Percentiles rank a stretch among this genome's conserved stretches.
These are phyloP conservation scores for Alternaria postmessia DNA, from an alignment of 2,329 filamentous ascomycete species.

Conservation along the genomic window DNA sequence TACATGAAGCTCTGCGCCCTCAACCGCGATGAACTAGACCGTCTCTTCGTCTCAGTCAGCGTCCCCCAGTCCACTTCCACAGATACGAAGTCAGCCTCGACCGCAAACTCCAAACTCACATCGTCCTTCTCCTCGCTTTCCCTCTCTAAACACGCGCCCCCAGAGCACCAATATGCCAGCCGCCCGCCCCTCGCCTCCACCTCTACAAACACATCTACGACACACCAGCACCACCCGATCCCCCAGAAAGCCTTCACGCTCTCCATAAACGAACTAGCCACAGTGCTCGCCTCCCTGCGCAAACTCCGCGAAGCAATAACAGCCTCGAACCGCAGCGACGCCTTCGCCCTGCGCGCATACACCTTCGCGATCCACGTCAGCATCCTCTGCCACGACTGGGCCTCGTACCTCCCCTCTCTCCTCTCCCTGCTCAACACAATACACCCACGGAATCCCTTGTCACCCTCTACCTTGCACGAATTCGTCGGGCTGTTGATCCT, in stretches of 20 bases:
- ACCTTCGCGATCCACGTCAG: constrained; percentile 88
- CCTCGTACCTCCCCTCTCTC: constrained; percentile 89
- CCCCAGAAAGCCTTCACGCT: constrained; percentile 39
- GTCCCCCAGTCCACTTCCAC: constrained; percentile 7
- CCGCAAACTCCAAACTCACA: constrained; percentile 17
- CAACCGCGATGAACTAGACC: constrained; percentile 75
- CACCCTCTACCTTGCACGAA: constrained; percentile 76
- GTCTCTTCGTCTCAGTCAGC: constrained; percentile 74
- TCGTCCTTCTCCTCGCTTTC: constrained; percentile 25
- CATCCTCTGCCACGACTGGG: constrained; percentile 80
- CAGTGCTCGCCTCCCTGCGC: constrained; percentile 82
- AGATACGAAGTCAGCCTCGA: constrained; percentile 8
- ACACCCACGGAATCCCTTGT: constrained; percentile 72
- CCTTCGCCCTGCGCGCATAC: constrained; percentile 88
- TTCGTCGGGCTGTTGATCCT: constrained; percentile 83
- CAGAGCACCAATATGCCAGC: constrained; percentile 4
- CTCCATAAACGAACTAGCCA: constrained; percentile 67
- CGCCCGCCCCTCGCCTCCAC: constrained; percentile 3
- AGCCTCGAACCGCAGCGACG: constrained; percentile 75
- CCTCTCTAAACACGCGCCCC: constrained; percentile 30
- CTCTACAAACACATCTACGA: constrained; percentile 6
- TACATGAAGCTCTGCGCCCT: constrained; percentile 90
- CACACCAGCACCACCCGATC: constrained; percentile 32
- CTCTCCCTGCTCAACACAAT: constrained; percentile 78
- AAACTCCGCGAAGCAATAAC: constrained; percentile 92